Conservation (phyloP, 257 asterid genomes). For the Primulina tabacum region DNA sequence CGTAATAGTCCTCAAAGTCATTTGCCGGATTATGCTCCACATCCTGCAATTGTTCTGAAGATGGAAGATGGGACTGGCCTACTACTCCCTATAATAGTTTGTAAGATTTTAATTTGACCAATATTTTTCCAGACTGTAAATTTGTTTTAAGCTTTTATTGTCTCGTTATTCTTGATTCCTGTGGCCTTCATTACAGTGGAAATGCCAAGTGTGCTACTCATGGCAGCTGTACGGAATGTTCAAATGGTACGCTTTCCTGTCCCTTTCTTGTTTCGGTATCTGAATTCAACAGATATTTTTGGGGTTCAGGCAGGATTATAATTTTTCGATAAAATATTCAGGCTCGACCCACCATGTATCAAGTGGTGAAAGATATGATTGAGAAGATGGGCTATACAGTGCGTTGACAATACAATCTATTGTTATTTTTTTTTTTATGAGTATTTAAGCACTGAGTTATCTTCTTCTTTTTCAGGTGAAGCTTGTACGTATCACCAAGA, state of each 20-base stretch:
- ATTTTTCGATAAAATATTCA: constrained; percentile 29
- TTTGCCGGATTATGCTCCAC: constrained; percentile 78
- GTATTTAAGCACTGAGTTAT: constrained; percentile 1
- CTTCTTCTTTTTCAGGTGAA: constrained; percentile 54
- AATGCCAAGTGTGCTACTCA: constrained; percentile 93
- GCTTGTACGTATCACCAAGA: constrained; percentile 90
- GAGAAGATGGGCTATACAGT: constrained; percentile 95
- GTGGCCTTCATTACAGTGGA: constrained; percentile 66
- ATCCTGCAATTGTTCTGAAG: constrained; percentile 93
- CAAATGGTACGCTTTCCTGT: constrained; percentile 65
- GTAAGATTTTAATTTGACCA: constrained; percentile 42
- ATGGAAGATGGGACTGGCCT: constrained; percentile 98
- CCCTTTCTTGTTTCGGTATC: constrained; percentile 8
- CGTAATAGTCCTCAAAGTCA: constrained; percentile 79
- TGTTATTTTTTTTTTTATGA: not conserved
- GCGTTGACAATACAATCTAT: constrained; percentile 29
- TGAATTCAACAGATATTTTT: not conserved
- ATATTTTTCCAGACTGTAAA: constrained; percentile 9
- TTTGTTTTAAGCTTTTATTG: not conserved
- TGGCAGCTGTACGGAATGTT: constrained; percentile 96
- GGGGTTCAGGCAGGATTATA: constrained; percentile 10
- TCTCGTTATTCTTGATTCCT: constrained; percentile 7
- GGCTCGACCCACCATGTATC: constrained; percentile 97
- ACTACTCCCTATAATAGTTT: constrained; percentile 89
- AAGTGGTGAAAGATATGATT: constrained; percentile 84